These are phyloP conservation scores for Entonaema liquescens DNA, from an alignment of 495 filamentous ascomycete species.

Conservation along the genomic window DNA sequence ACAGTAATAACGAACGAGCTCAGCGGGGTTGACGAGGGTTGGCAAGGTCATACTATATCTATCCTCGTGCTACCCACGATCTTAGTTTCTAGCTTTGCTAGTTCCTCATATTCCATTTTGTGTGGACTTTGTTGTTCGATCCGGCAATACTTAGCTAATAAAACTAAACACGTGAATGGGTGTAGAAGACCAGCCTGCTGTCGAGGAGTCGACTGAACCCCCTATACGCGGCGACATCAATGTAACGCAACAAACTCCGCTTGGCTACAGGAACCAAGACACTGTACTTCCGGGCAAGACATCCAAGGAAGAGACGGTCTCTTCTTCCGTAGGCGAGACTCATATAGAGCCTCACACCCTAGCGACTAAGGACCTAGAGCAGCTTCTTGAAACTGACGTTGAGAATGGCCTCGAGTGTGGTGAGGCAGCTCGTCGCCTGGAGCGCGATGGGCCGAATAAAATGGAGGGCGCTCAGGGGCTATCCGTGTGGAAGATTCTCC, in stretches of 20 bases:
- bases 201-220: slow-evolving; percentile 61
- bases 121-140: slow-evolving; percentile 13
- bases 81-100: slow-evolving; percentile 3
- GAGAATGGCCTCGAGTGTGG: slow-evolving; percentile 52
- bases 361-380: slow-evolving; percentile 35
- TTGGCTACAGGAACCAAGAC: slow-evolving; percentile 27
- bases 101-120: slow-evolving; percentile 15
- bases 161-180: slow-evolving; percentile 54
- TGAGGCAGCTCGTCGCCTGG: slow-evolving; percentile 56
- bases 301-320: slow-evolving; percentile 6
- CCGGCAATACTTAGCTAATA: slow-evolving; percentile 17
- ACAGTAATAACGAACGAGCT: slow-evolving; percentile 26
- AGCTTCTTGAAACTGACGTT: slow-evolving; percentile 33
- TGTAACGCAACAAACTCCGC: slow-evolving; percentile 39
- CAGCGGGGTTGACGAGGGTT: slow-evolving; percentile 27
- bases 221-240: slow-evolving; percentile 57
- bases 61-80: slow-evolving; percentile 29
- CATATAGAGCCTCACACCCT: slow-evolving; percentile 39
- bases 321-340: slow-evolving; percentile 17
- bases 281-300: slow-evolving; percentile 1
- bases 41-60: slow-evolving; percentile 37
- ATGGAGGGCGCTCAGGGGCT: slow-evolving; percentile 60
- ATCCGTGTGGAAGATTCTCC: slow-evolving; percentile 63
- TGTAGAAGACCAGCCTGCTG: slow-evolving; percentile 56
- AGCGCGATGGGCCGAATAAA: slow-evolving; percentile 60